phyloP scores from a whole-genome alignment of 2,329 filamentous ascomycete genomes.

The Pseudofabraea citricarpa region DNA sequence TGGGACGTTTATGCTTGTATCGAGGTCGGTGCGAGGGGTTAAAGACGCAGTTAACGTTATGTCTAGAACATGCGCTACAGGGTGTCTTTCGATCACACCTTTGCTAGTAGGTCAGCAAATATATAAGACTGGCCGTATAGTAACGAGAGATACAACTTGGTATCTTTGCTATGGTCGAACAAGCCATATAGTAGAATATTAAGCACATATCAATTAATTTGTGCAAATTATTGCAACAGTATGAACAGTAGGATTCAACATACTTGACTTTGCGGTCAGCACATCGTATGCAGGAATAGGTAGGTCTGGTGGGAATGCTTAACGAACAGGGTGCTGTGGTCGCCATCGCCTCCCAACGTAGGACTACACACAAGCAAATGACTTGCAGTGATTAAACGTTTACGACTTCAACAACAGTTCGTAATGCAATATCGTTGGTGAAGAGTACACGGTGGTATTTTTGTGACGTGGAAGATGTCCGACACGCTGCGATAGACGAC shows the following conservation, averaged over 20 bases:
- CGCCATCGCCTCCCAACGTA: neutral
- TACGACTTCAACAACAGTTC: neutral
- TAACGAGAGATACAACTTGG: too few relatives aligned
- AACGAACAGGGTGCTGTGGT: neutral
- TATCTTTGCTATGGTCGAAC: too few relatives aligned
- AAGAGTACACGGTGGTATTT: neutral
- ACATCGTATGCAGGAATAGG: constrained; percentile 8
- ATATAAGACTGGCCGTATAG: too few relatives aligned
- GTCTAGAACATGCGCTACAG: constrained; percentile 63
- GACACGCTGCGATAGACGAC: neutral
- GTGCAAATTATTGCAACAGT: too few relatives aligned
- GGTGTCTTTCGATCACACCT: constrained; percentile 70
- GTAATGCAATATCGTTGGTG: neutral
- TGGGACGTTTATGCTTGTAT: constrained; percentile 32
- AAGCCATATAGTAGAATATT: too few relatives aligned
- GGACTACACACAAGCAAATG: too few relatives aligned
- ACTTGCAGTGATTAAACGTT: too few relatives aligned
- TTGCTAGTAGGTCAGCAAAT: too few relatives aligned
- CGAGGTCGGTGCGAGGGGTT: constrained; percentile 57
- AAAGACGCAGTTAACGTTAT: constrained; percentile 56
- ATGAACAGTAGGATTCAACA: too few relatives aligned
- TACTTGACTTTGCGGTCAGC: constrained; percentile 57
- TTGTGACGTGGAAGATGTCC: neutral
- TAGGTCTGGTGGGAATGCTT: neutral
- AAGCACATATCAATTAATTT: too few relatives aligned